These are phyloP conservation scores for Lodderomyces jiufengensis DNA, from an alignment of 1,139 yeast species.

Conservation along the genomic window DNA sequence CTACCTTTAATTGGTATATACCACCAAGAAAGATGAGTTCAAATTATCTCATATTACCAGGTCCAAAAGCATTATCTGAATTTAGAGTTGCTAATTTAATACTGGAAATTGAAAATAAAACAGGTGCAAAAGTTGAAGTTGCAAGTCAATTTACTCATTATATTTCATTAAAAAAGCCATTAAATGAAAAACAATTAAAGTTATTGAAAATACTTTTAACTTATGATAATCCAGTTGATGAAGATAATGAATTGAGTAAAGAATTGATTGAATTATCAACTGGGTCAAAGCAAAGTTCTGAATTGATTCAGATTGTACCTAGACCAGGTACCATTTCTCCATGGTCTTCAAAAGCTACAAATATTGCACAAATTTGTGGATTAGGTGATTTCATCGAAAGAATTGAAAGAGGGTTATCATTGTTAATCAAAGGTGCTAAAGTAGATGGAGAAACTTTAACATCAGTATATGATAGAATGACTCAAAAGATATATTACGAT, in stretches of 20 bases:
- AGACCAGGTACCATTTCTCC: slow-evolving; percentile 97
- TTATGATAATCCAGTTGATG: slow-evolving; percentile 69
- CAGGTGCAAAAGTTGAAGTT: slow-evolving; percentile 61
- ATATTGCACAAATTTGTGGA: slow-evolving; percentile 88
- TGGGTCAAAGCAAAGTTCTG: slow-evolving; percentile 47
- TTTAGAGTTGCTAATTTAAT: slow-evolving; percentile 33
- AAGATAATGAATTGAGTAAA: slow-evolving; percentile 44
- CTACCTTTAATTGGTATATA: too few species aligned
- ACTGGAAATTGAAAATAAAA: slow-evolving; percentile 67
- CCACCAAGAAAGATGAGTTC: slow-evolving; percentile 11
- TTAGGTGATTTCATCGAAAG: slow-evolving; percentile 66
- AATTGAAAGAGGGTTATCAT: slow-evolving; percentile 85
- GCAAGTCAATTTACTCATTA: slow-evolving; percentile 81
- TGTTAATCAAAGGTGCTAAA: slow-evolving; percentile 65
- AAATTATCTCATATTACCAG: slow-evolving; percentile 63
- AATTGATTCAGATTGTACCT: slow-evolving; percentile 76
- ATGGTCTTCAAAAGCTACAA: slow-evolving; percentile 99
- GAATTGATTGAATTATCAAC: slow-evolving; percentile 37
- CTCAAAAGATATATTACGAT: slow-evolving; percentile 59
- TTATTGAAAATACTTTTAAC: slow-evolving; percentile 64
- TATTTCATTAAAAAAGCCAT: slow-evolving; percentile 50
- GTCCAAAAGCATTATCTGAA: slow-evolving; percentile 81
- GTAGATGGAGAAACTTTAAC: slow-evolving; percentile 49
- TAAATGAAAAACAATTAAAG: slow-evolving; percentile 35
- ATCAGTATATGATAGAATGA: slow-evolving; percentile 91